A percentile compares a stretch with the other conserved stretches of the same genome.
These are phyloP conservation scores for Thielaviopsis ethacetica DNA, from an alignment of 2,329 filamentous ascomycete genomes.

Conservation along the genomic window DNA sequence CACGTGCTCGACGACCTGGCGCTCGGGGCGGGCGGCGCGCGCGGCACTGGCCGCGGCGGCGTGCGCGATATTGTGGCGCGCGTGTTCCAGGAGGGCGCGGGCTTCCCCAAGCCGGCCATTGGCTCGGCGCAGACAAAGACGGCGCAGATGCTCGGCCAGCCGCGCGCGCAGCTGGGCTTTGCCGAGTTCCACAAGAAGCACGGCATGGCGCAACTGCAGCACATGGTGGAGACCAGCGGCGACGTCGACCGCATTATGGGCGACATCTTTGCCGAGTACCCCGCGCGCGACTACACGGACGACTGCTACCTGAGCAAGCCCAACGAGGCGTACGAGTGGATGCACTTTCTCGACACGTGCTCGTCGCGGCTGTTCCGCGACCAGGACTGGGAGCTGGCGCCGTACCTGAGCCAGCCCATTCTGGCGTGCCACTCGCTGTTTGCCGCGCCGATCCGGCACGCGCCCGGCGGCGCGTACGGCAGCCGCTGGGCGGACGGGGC, in stretches of 20 bases:
- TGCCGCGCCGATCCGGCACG: conserved; percentile 47
- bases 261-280: conserved; percentile 76
- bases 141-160: conserved; percentile 33
- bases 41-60: conserved; percentile 56
- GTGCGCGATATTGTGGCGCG: conserved; percentile 59
- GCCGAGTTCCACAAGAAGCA: conserved; percentile 56
- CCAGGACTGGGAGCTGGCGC: conserved; percentile 83
- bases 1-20: conserved; percentile 51
- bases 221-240: conserved; percentile 66
- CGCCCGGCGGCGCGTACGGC: conserved; percentile 25
- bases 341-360: conserved; percentile 79
- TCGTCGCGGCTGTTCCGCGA: conserved; percentile 63
- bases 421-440: conserved; percentile 88
- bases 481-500: conserved; percentile 21
- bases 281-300: conserved; percentile 78
- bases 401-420: conserved; percentile 74
- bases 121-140: conserved; percentile 17
- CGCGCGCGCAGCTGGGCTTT: conserved; percentile 48
- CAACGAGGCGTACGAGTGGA: conserved; percentile 77
- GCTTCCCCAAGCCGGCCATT: conserved; percentile 47
- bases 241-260: conserved; percentile 64
- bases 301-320: conserved; percentile 85
- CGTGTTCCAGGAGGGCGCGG: conserved; percentile 65
- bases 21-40: conserved; percentile 53
- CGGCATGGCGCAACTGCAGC: conserved; percentile 52